phyloP scores from a whole-genome alignment of 139 green algal species.

The Haematococcus lacustris region DNA sequence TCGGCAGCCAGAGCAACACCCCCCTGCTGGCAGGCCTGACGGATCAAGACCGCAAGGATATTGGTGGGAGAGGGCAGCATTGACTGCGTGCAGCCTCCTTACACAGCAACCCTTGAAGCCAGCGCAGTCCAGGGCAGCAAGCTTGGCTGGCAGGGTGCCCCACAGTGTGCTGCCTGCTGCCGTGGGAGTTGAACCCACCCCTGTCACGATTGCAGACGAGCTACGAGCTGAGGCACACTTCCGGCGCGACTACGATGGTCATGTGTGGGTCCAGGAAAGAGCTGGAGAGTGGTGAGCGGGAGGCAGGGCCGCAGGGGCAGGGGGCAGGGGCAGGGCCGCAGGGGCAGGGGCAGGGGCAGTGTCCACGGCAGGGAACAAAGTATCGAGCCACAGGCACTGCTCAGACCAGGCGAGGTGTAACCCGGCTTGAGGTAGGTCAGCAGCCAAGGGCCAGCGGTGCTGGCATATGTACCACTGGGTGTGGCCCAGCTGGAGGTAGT shows the following conservation, averaged over 20 bases:
- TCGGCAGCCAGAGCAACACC: not conserved
- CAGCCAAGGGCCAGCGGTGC: no score
- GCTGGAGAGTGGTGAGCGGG: not conserved
- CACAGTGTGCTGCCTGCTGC: not conserved
- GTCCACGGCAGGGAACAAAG: not conserved
- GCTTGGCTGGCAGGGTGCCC: not conserved
- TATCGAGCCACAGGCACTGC: no score
- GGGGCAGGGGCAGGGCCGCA: not conserved
- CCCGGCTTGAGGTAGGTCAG: not conserved
- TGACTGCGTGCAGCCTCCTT: not conserved
- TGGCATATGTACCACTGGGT: no score
- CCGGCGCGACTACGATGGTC: conserved; percentile 40
- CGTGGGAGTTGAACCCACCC: not conserved
- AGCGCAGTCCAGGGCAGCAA: not conserved
- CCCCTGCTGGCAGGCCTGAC: not conserved
- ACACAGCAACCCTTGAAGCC: not conserved
- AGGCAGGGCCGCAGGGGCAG: not conserved
- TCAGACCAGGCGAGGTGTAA: no score
- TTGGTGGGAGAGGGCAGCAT: not conserved
- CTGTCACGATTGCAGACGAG: conserved; percentile 23
- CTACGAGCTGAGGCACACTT: conserved; percentile 36
- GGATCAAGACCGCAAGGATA: not conserved
- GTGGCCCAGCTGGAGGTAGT: no score
- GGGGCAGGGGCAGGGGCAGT: not conserved
- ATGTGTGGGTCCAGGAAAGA: conserved; percentile 29